phyloP scores from a whole-genome alignment of 139 green algal species.

The Raphidocelis subcapitata region DNA sequence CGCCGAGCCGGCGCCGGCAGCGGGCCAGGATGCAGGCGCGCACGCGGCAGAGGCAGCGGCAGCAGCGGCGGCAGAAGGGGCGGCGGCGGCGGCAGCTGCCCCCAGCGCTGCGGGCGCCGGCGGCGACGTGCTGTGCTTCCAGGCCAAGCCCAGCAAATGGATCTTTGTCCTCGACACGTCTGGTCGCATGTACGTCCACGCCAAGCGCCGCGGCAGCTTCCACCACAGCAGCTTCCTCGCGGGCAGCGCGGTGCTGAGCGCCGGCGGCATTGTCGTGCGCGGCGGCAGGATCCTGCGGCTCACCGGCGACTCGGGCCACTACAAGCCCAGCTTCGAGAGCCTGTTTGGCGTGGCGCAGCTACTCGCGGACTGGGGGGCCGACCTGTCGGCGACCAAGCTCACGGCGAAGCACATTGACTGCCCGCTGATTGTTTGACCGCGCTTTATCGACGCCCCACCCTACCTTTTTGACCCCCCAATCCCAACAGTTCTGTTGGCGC shows the following conservation, averaged over 20 bases:
- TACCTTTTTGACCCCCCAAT: too few relatives aligned
- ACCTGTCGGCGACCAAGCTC: slow-evolving; percentile 25
- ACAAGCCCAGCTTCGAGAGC: slow-evolving; percentile 37
- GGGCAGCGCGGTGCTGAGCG: slow-evolving; percentile 55
- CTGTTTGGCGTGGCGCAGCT: slow-evolving; percentile 29
- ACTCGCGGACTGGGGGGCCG: slow-evolving; percentile 26
- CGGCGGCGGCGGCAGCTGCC: background rate
- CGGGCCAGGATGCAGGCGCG: background rate
- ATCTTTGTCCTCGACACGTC: slow-evolving; percentile 61
- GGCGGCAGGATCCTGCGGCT: slow-evolving; percentile 53
- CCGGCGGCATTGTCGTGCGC: slow-evolving; percentile 51
- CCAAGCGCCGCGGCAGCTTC: slow-evolving; percentile 50
- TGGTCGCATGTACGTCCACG: slow-evolving; percentile 52
- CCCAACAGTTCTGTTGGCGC: too few relatives aligned
- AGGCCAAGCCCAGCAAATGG: slow-evolving; percentile 58
- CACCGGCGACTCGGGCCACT: slow-evolving; percentile 63
- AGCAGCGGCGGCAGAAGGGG: slow-evolving; percentile 1
- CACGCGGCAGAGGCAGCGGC: background rate
- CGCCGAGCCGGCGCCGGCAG: too few relatives aligned
- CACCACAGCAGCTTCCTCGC: slow-evolving; percentile 68
- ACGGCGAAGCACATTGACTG: slow-evolving; percentile 30
- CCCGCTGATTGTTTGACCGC: slow-evolving; percentile 1
- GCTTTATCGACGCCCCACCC: too few relatives aligned
- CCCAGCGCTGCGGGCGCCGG: too few relatives aligned
- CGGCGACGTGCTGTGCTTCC: slow-evolving; percentile 17